phyloP scores from a whole-genome alignment of 306 rosid genomes.

The cucumber (Cucumis sativus) region Cucumber_9930_V3 NC_026655.2:5767001-5767500 shows the following conservation, averaged over 20 bases:
- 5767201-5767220: constrained; percentile 52
- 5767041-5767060: constrained; percentile 75
- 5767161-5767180: constrained; percentile 29
- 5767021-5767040: constrained; percentile 71
- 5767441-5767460: constrained; percentile 58
- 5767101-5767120: constrained; percentile 47
- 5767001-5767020: constrained; percentile 43
- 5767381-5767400: constrained; percentile 74
- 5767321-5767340: constrained; percentile 37
- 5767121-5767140: constrained; percentile 73
- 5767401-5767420: constrained; percentile 92
- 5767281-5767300: constrained; percentile 45
- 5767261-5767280: constrained; percentile 39
- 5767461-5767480: constrained; percentile 52
- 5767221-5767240: constrained; percentile 66
- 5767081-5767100: constrained; percentile 47
- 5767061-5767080: constrained; percentile 61
- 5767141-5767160: constrained; percentile 46
- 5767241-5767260: constrained; percentile 52
- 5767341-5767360: constrained; percentile 50
- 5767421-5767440: constrained; percentile 79
- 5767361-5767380: constrained; percentile 42
- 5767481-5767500: constrained; percentile 43
- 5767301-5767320: constrained; percentile 77
- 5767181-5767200: constrained; percentile 37